Conservation (phyloP, 306 rosid genomes). For the Astragalus glycyphyllos region DNA sequence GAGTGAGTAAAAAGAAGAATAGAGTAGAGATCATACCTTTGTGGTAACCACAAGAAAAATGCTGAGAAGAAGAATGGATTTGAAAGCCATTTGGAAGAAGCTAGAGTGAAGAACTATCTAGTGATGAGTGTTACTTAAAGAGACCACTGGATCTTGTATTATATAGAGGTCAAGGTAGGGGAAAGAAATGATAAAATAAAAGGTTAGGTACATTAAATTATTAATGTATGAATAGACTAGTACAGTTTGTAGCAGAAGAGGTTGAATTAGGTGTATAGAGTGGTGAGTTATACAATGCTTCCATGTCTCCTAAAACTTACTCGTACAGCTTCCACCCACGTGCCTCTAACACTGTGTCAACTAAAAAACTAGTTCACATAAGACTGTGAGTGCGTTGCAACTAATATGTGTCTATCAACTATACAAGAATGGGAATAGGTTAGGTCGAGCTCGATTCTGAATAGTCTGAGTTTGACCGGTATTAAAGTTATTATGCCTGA, state of each 20-base stretch:
- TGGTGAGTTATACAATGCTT: slow-evolving; percentile 1
- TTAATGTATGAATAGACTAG: background rate
- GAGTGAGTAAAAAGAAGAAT: slow-evolving; percentile 4
- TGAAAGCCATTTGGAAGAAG: slow-evolving; percentile 56
- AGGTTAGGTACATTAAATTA: slow-evolving; percentile 9
- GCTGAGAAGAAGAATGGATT: slow-evolving; percentile 51
- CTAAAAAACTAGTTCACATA: no score
- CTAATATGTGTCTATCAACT: no score
- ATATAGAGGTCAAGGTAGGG: slow-evolving; percentile 46
- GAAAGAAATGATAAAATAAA: slow-evolving; percentile 1
- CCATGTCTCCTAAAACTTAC: slow-evolving; percentile 26
- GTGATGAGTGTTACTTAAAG: slow-evolving; percentile 12
- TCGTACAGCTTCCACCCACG: slow-evolving; percentile 40
- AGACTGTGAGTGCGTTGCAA: no score
- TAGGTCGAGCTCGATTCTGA: no score
- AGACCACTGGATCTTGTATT: slow-evolving; percentile 17
- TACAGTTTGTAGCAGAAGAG: background rate
- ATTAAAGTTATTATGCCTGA: no score
- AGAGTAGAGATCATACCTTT: slow-evolving; percentile 41
- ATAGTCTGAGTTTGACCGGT: no score
- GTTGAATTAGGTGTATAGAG: background rate
- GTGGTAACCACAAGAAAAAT: slow-evolving; percentile 50
- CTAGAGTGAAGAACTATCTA: background rate
- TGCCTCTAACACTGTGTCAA: slow-evolving; percentile 34
- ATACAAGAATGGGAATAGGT: no score